phyloP scores from a whole-genome alignment of 1,284 basidiomycete genomes.

The Ustilago bromivora region DNA sequence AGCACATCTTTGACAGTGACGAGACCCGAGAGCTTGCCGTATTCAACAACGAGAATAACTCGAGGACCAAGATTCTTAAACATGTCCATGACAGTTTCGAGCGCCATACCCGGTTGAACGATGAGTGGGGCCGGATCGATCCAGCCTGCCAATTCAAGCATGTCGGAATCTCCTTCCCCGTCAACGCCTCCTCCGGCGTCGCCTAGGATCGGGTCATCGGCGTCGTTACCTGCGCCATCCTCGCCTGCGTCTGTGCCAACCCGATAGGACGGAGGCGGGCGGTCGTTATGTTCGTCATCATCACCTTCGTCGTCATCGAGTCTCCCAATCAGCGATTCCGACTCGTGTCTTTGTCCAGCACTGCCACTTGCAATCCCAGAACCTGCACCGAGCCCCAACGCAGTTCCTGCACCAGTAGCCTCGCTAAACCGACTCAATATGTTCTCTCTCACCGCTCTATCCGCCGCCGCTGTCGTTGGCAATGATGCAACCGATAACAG shows the following conservation, averaged over 20 bases:
- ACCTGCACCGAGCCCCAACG: conserved; percentile 20
- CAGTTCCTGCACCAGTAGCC: conserved; percentile 14
- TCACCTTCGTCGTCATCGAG: conserved; percentile 22
- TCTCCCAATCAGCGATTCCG: conserved; percentile 40
- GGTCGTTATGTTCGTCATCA: conserved; percentile 19
- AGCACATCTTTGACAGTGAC: conserved; percentile 97
- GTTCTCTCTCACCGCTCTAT: conserved; percentile 36
- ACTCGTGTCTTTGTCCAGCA: conserved; percentile 23
- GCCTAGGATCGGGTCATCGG: conserved; percentile 34
- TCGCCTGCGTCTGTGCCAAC: background rate
- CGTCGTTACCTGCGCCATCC: conserved; percentile 8
- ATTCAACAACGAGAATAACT: conserved; percentile 88
- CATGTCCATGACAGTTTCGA: conserved; percentile 90
- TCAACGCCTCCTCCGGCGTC: conserved; percentile 52
- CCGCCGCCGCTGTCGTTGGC: conserved; percentile 40
- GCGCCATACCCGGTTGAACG: conserved; percentile 89
- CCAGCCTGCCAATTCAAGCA: conserved; percentile 61
- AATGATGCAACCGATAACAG: conserved; percentile 30
- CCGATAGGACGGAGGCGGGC: conserved; percentile 7
- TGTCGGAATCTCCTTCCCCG: conserved; percentile 52
- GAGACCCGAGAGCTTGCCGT: conserved; percentile 82
- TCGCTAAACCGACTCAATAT: conserved; percentile 40
- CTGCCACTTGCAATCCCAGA: conserved; percentile 2
- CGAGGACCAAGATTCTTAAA: conserved; percentile 78
- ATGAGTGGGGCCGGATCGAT: conserved; percentile 84